A percentile compares a stretch with the other conserved stretches of the same genome.
Conservation (phyloP, 495 filamentous ascomycete species). For the Podospora comata region DNA sequence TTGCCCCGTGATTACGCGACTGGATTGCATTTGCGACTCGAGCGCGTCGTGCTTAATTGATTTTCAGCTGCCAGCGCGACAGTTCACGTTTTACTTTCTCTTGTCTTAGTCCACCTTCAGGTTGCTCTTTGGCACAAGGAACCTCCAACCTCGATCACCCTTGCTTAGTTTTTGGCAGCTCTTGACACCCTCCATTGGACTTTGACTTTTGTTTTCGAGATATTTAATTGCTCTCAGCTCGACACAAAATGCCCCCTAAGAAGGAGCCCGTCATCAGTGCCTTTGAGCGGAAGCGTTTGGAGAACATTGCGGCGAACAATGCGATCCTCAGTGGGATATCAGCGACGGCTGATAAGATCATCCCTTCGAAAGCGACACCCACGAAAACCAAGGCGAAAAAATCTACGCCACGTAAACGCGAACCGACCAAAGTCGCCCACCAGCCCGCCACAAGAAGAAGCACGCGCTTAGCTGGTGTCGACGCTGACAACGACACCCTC, state of each 20-base stretch:
- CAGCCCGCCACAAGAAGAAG: constrained; percentile 47
- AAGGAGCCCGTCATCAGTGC: constrained; percentile 44
- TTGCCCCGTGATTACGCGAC: constrained; percentile 30
- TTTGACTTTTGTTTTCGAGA: not conserved
- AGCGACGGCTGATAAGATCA: constrained; percentile 35
- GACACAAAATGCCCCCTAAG: constrained; percentile 26
- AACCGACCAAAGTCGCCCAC: constrained; percentile 32
- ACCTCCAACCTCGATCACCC: not conserved
- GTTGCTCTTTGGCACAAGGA: not conserved
- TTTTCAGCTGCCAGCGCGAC: constrained; percentile 12
- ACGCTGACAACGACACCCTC: constrained; percentile 62
- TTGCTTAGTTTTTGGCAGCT: not conserved
- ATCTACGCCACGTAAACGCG: constrained; percentile 28
- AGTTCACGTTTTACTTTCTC: constrained; percentile 12
- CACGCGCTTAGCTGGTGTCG: constrained; percentile 49
- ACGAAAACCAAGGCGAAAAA: constrained; percentile 27
- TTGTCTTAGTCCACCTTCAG: not conserved
- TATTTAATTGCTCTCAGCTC: not conserved
- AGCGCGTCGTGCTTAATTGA: constrained; percentile 29
- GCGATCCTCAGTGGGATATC: constrained; percentile 47
- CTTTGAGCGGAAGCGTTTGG: constrained; percentile 53
- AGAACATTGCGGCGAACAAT: constrained; percentile 56
- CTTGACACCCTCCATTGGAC: not conserved
- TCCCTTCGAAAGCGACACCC: constrained; percentile 28
- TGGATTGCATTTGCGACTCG: not conserved